These are phyloP conservation scores for Sphagnum tenellum DNA, from an alignment of 225 moss, liverwort and hornwort genomes.

Conservation along the genomic window DNA sequence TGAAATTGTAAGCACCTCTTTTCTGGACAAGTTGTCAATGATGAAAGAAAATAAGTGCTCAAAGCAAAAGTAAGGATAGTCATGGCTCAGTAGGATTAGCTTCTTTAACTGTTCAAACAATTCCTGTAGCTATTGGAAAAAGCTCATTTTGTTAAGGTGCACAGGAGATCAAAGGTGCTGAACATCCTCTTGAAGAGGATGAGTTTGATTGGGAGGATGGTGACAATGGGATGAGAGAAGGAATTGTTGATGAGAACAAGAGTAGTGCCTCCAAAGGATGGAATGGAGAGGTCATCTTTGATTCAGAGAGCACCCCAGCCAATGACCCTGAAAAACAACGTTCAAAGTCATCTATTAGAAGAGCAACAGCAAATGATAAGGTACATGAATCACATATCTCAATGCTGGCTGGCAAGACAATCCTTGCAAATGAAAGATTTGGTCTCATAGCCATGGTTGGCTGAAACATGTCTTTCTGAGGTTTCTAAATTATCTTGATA, in stretches of 20 bases:
- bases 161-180: slow-evolving; percentile 29
- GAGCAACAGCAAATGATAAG: slow-evolving; percentile 94
- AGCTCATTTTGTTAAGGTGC: neutral
- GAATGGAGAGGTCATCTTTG: slow-evolving; percentile 70
- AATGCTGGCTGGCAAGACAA: too few species aligned
- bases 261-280: slow-evolving; percentile 31
- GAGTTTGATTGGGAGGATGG: slow-evolving; percentile 93
- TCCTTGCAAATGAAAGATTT: too few species aligned
- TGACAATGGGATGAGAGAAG: slow-evolving; percentile 22
- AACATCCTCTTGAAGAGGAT: slow-evolving; percentile 31
- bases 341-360: slow-evolving; percentile 48
- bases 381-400: slow-evolving; percentile 9
- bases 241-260: slow-evolving; percentile 15
- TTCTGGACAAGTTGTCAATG: slow-evolving; percentile 9
- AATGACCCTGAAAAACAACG: slow-evolving; percentile 22
- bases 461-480: too few species aligned
- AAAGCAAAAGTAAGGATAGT: too few species aligned
- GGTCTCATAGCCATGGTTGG: too few species aligned
- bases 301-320: slow-evolving; percentile 28
- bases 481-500: too few species aligned
- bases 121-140: too few species aligned
- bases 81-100: neutral
- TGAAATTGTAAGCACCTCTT: slow-evolving; percentile 9
- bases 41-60: too few species aligned
- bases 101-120: neutral